phyloP scores from a whole-genome alignment of 2,329 filamentous ascomycete genomes.

The Escovopsis weberi region DNA sequence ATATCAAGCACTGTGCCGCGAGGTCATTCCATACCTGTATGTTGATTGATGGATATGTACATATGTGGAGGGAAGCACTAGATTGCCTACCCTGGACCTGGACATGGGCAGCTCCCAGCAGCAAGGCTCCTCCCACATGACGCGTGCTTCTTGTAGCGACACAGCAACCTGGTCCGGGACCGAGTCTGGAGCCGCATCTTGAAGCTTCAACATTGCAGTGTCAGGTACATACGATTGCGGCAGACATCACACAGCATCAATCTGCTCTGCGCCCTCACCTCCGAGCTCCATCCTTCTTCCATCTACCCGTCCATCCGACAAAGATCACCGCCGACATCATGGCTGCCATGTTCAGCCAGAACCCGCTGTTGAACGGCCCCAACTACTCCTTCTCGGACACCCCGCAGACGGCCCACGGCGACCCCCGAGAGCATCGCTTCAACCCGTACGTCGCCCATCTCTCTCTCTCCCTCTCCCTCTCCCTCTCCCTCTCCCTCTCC shows the following conservation, averaged over 20 bases:
- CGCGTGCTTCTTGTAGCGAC: constrained; percentile 21
- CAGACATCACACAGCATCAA: too few species aligned
- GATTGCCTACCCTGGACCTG: constrained; percentile 11
- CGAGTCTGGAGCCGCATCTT: neutral
- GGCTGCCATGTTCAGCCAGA: constrained; percentile 56
- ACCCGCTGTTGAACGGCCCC: constrained; percentile 52
- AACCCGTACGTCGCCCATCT: constrained; percentile 55
- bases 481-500: too few species aligned
- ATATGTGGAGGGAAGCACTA: too few species aligned
- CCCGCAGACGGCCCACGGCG: constrained; percentile 37
- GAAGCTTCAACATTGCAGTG: too few species aligned
- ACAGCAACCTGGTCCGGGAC: constrained; percentile 10
- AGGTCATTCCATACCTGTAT: too few species aligned
- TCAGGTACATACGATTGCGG: too few species aligned
- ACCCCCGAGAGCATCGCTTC: constrained; percentile 64
- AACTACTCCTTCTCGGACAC: constrained; percentile 54
- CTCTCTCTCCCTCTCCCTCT: too few species aligned
- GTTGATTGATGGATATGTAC: too few species aligned
- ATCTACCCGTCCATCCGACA: too few species aligned
- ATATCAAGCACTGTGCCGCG: too few species aligned
- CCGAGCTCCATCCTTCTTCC: too few species aligned
- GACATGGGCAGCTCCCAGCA: constrained; percentile 19
- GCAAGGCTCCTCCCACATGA: constrained; percentile 42
- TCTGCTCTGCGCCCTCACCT: too few species aligned
- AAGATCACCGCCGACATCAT: constrained; percentile 21